Evolutionary conservation across 106 monocot genomes (phyloP), one percentile per base, ranked within the genome.

Genomic region (Dendrobium officinale): DNA sequence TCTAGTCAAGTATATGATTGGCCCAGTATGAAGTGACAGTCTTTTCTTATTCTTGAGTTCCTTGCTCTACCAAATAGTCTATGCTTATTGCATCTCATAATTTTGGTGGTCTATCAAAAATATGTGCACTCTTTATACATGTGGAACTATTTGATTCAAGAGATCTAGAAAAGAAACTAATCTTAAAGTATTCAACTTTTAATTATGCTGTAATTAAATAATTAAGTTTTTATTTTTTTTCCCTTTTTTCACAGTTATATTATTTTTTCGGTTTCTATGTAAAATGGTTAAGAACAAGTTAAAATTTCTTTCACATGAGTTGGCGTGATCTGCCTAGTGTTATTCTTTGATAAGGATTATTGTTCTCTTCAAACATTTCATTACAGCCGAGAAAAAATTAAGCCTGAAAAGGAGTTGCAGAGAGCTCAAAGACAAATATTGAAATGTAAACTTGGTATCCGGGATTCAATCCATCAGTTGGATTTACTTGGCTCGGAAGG

Each of bases 341-440:
- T 26, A 15, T 72, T 20, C n/a, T 64, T 42, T 44, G 44, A 83
- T 73, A 66, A 29, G 73, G 72, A 16, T 55, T 77, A 78, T 31
- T 58, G 11, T 42, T 20, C 27, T 27, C 33, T 75, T 68, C 4
- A 75, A 76, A 37, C 56, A 17, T 79, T 43, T 33, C 41, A 17
- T 73, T 75, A 26, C 91, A 96, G 95, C 73, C 84, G 88, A 43
- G 95, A 96, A 86, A 96, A 93, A 77, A 82, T 96, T 44, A 93
- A 88, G 75, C 95, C 95, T 42, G 93, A 89, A 81, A 93, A 93
- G 81, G 95, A 96, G 84, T 73, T 96, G 79, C 85, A 86, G 81
- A 89, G 95, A 83, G 95, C 95, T 45, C 68, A 79, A 74, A 93
- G 86, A 79, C 89, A 96, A 77, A 91, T 96, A 77, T 73, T 91